Percentiles rank a stretch among this genome's conserved stretches.
Conservation (phyloP, 805 yeast species). For the Maudiozyma saulgeensis region DNA sequence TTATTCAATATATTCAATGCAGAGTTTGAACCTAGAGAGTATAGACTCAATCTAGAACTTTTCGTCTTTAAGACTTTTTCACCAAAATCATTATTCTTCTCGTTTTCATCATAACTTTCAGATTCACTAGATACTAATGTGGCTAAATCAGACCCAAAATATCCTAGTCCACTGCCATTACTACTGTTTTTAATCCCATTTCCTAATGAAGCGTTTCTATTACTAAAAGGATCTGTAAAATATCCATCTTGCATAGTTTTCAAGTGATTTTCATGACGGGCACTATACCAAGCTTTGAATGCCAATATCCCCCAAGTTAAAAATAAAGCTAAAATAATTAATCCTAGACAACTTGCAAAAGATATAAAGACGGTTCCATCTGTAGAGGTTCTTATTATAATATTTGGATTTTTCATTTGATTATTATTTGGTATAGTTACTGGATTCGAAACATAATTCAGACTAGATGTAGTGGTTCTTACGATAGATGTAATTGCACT, state of each 20-base stretch:
- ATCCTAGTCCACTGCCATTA: neutral
- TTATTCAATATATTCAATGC: constrained; percentile 22
- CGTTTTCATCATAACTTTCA: constrained; percentile 19
- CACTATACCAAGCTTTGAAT: constrained; percentile 20
- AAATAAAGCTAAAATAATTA: constrained; percentile 30
- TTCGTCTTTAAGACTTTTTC: constrained; percentile 18
- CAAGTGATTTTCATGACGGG: constrained; percentile 21
- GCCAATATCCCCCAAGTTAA: constrained; percentile 18
- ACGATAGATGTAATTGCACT: neutral
- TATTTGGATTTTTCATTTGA: constrained; percentile 1
- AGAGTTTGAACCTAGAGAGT: constrained; percentile 26
- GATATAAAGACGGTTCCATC: constrained; percentile 73
- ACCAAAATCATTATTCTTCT: constrained; percentile 16
- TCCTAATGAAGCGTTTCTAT: neutral
- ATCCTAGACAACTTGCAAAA: constrained; percentile 59
- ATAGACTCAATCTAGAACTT: constrained; percentile 19
- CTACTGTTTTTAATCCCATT: neutral
- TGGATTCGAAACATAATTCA: neutral
- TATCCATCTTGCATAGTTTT: constrained; percentile 11
- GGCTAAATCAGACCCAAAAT: neutral
- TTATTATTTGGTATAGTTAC: constrained; percentile 2
- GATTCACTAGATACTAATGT: constrained; percentile 13
- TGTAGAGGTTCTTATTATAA: constrained; percentile 22
- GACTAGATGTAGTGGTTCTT: neutral
- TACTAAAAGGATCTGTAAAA: constrained; percentile 14